These are phyloP conservation scores for Acanthamoeba triangularis DNA, from an alignment of 208 protist genomes.

Conservation along the genomic window DNA sequence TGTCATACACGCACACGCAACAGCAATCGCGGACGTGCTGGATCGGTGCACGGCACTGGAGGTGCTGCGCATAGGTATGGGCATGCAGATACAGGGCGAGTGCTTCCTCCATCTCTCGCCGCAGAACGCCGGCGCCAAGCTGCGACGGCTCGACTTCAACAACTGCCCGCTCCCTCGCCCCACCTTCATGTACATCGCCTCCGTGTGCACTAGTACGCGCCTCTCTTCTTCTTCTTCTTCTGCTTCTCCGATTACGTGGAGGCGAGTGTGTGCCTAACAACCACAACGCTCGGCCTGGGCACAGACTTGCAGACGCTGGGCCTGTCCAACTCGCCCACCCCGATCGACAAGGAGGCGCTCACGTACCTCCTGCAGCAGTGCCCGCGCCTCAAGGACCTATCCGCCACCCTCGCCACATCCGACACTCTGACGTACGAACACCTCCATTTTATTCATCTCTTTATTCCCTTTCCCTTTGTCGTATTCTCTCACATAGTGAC, in stretches of 20 bases:
- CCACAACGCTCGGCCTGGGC: too few relatives aligned
- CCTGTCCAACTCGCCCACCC: background rate
- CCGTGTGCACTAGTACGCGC: slow-evolving; percentile 2
- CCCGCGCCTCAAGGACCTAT: background rate
- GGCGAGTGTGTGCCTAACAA: too few relatives aligned
- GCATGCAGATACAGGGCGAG: slow-evolving; percentile 2
- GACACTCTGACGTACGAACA: background rate
- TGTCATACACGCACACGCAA: background rate
- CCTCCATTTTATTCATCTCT: too few relatives aligned
- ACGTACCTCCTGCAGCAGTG: background rate
- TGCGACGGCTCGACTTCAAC: background rate
- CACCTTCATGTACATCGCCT: background rate
- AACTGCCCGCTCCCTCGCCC: background rate
- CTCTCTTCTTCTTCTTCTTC: background rate
- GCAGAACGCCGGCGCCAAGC: background rate
- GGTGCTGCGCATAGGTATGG: background rate
- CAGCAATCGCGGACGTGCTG: background rate
- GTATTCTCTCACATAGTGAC: background rate
- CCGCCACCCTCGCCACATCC: background rate
- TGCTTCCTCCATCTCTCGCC: background rate
- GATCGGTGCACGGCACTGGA: background rate
- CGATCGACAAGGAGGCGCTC: background rate
- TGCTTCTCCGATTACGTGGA: background rate
- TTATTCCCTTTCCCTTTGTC: too few relatives aligned
- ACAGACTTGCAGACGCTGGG: background rate